Conservation (phyloP, 768 basidiomycete species). For the Lactifluus echinatus region DNA sequence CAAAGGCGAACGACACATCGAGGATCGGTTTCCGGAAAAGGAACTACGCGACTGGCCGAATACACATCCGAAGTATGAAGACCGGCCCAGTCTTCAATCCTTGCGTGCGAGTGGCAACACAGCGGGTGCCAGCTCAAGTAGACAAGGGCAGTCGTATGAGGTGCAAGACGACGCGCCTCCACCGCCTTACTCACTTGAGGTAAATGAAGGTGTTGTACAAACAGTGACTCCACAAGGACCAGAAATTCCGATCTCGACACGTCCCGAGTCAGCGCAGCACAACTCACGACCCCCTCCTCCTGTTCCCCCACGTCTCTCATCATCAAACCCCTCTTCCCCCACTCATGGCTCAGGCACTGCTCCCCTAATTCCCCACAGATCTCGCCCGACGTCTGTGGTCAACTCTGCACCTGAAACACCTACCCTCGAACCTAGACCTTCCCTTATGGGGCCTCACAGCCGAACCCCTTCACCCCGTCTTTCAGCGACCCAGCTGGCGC, state of each 20-base stretch:
- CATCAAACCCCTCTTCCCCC: background rate
- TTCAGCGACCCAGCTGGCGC: background rate
- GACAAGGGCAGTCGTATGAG: slow-evolving; percentile 30
- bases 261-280: slow-evolving; percentile 1
- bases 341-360: background rate
- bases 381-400: slow-evolving; percentile 5
- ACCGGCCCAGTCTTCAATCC: slow-evolving; percentile 3
- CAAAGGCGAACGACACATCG: slow-evolving; percentile 6
- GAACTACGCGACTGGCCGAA: slow-evolving; percentile 10
- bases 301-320: slow-evolving; percentile 12
- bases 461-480: background rate
- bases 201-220: slow-evolving; percentile 20
- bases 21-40: slow-evolving; percentile 17
- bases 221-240: slow-evolving; percentile 4
- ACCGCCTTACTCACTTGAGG: slow-evolving; percentile 60
- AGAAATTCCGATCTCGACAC: slow-evolving; percentile 1
- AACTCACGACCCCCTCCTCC: slow-evolving; percentile 3
- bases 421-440: background rate
- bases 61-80: slow-evolving; percentile 11
- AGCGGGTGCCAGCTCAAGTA: background rate
- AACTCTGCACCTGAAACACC: background rate
- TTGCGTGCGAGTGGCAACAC: slow-evolving; percentile 8
- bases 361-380: slow-evolving; percentile 7
- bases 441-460: background rate
- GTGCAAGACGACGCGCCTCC: slow-evolving; percentile 50